Base-by-base conservation (phyloP, 495 filamentous ascomycete genomes). In the Bathelium albidoporum region DNA sequence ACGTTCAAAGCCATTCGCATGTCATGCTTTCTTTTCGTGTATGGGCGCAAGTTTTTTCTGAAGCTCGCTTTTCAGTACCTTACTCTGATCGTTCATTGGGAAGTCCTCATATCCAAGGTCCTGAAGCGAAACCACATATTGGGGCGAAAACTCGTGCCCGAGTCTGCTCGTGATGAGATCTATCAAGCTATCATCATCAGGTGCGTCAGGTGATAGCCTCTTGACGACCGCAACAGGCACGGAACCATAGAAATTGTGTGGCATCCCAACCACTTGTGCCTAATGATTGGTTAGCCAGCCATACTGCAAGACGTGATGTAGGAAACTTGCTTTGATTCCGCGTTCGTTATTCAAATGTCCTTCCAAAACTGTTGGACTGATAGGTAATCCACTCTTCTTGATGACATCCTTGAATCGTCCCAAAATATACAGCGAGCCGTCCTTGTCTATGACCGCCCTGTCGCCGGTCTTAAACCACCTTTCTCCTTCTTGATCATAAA, bases 341-440 rank as follows among this genome's bases (percentile, higher is more conserved):
- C 18, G 18, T 18, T 26, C n/a, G 29, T 16, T 32, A 24, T 59
- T 59, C 10, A 64, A 24, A 24, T 43, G 32, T 14, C 49, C 43
- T 43, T 64, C 62, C 24, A 64, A 16, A 3, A 64, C 62, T n/a
- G 52, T 58, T n/a, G 62, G 62, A 16, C 49, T 59, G 9, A 64
- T 29, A 2, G 45, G 22, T 16, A 59, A n/a, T 2, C 62, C 62
- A 49, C 24, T 43, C 39, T 43, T 58, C 53, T 64, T 64, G 0
- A 64, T 59, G 29, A 64, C 29, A 22, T 64, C 62, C 24, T 64
- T 64, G 20, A 26, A 59, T 59, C 62, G 29, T 9, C 49, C 45
- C 14, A 64, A n/a, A 12, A 64, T 43, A 39, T 59, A 64, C 20
- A 64, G 2, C 11, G 18, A 11, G 4, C 28, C 52, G 3, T 39